A percentile compares a stretch with the other conserved stretches of the same genome.
phyloP scores from a whole-genome alignment of 2,329 filamentous ascomycete species.

The Fusarium keratoplasticum region DNA sequence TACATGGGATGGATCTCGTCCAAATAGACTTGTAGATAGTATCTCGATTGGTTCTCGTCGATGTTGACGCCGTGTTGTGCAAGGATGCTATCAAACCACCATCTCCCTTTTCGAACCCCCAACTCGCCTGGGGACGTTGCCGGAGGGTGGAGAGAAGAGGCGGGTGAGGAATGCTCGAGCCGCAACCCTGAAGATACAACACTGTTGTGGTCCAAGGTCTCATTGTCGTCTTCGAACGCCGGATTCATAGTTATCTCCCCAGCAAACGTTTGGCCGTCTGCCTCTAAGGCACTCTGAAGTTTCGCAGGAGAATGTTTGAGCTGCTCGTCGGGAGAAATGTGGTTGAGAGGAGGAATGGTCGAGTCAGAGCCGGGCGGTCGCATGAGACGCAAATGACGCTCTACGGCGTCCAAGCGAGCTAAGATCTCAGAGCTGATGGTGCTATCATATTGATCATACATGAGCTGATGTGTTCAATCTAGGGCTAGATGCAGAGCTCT shows the following conservation, averaged over 20 bases:
- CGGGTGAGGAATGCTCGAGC: neutral
- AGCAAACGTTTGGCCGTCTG: slow-evolving; percentile 32
- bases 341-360: neutral
- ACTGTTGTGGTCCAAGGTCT: neutral
- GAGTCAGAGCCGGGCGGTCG: neutral
- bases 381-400: slow-evolving; percentile 17
- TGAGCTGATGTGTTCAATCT: neutral
- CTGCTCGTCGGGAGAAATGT: slow-evolving; percentile 11
- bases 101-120: neutral
- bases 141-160: slow-evolving; percentile 1
- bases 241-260: slow-evolving; percentile 32
- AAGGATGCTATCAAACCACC: slow-evolving; percentile 24
- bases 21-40: slow-evolving; percentile 24
- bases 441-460: neutral
- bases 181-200: slow-evolving; percentile 3
- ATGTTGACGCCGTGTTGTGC: slow-evolving; percentile 15
- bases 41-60: slow-evolving; percentile 24
- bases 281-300: slow-evolving; percentile 23
- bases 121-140: neutral
- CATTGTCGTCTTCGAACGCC: slow-evolving; percentile 18
- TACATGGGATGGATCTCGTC: slow-evolving; percentile 32
- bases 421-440: slow-evolving; percentile 13
- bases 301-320: slow-evolving; percentile 8
- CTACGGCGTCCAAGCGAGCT: slow-evolving; percentile 12
- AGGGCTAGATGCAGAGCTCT: neutral